A percentile compares a stretch with the other conserved stretches of the same genome.
Conservation (phyloP, 306 rosid species). For the Datisca glomerata region DNA sequence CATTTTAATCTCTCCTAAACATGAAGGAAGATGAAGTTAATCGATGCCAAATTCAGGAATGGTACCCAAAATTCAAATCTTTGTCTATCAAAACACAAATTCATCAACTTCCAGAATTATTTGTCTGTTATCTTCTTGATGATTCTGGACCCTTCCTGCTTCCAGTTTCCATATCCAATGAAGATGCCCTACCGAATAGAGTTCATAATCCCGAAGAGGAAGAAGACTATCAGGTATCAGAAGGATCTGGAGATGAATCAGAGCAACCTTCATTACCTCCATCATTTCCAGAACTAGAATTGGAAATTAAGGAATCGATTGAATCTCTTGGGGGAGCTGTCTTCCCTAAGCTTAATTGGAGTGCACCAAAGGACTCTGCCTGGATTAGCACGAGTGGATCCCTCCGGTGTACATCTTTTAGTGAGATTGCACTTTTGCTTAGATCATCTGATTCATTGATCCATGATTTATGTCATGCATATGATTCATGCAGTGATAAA, state of each 20-base stretch:
- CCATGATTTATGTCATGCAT: constrained; percentile 73
- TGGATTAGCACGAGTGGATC: constrained; percentile 57
- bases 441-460: constrained; percentile 65
- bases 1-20: too few relatives aligned
- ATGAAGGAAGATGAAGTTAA: constrained; percentile 62
- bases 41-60: constrained; percentile 63
- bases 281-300: constrained; percentile 68
- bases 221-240: constrained; percentile 51
- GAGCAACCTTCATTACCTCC: constrained; percentile 37
- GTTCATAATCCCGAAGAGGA: constrained; percentile 46
- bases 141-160: constrained; percentile 57
- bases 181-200: constrained; percentile 76
- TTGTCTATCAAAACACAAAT: constrained; percentile 47
- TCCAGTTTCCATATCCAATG: constrained; percentile 56
- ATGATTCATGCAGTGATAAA: constrained; percentile 57
- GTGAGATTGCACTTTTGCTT: constrained; percentile 62
- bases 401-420: constrained; percentile 46
- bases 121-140: constrained; percentile 54
- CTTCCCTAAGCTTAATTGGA: constrained; percentile 83
- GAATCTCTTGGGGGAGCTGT: constrained; percentile 60
- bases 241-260: constrained; percentile 53
- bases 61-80: constrained; percentile 63
- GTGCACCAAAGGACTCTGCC: constrained; percentile 78
- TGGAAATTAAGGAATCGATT: constrained; percentile 49
- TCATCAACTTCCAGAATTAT: constrained; percentile 65